Conservation (phyloP, 176 grass and related monocot species). For the Aechmea fasciata region DNA sequence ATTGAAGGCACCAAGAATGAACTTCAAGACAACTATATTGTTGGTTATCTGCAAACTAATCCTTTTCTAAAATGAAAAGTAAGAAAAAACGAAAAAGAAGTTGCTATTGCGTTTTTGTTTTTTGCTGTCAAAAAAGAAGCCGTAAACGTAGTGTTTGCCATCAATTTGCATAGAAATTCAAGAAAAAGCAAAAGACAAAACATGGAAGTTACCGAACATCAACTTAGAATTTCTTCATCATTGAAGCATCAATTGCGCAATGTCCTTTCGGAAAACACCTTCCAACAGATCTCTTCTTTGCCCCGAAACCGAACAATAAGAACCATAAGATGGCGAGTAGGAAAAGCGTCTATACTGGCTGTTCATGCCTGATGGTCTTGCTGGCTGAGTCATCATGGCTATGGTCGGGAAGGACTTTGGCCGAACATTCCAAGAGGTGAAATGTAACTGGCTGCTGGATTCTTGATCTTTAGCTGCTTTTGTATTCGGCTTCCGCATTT, state of each 20-base stretch:
- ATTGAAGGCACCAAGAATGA: too few relatives aligned
- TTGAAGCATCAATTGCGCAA: slow-evolving; percentile 61
- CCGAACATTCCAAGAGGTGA: slow-evolving; percentile 50
- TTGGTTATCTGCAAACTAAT: too few relatives aligned
- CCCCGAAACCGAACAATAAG: slow-evolving; percentile 12
- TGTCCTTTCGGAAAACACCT: slow-evolving; percentile 76
- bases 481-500: slow-evolving; percentile 29
- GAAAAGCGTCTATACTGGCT: slow-evolving; percentile 49
- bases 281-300: slow-evolving; percentile 39
- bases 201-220: too few relatives aligned
- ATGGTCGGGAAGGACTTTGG: slow-evolving; percentile 47
- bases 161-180: too few relatives aligned
- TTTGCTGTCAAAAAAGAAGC: too few relatives aligned
- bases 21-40: too few relatives aligned
- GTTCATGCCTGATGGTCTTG: slow-evolving; percentile 18
- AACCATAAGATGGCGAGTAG: slow-evolving; percentile 17
- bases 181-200: too few relatives aligned
- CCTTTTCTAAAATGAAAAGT: too few relatives aligned
- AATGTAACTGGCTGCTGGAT: slow-evolving; percentile 51
- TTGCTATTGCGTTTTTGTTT: too few relatives aligned
- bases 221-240: background rate
- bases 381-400: slow-evolving; percentile 49
- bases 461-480: slow-evolving; percentile 29
- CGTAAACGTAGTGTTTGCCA: too few relatives aligned
- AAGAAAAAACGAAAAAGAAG: too few relatives aligned